Base-by-base conservation (phyloP, 1,139 yeast species). In the Pichia sp. region DNA sequence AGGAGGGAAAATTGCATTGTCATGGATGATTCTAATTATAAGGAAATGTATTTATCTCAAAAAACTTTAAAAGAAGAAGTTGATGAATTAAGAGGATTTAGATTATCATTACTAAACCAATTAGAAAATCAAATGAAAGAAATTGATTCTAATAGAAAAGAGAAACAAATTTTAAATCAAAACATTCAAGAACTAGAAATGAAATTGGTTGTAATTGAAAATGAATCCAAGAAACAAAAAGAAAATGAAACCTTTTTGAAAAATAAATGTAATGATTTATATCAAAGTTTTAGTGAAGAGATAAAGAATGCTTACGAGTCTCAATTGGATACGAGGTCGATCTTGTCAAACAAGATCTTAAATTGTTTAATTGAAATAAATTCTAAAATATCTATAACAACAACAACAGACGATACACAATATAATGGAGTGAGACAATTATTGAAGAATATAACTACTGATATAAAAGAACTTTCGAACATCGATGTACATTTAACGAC, bases 11-110 rank as follows among this genome's bases (percentile, higher is more conserved):
- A 89, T 1, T 48, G 55, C 30, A 72, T 83, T 18, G 81, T 70
- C 61, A 64, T 83, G 72, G 79, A 79, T 56, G 79, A 78, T 44
- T 72, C 68, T 7, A 81, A 81, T 58, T 81, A 81, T 57, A 73
- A 74, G 45, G 74, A 72, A 36, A 54, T 82, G 35, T 69, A 75
- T 50, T 69, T 68, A 48, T 74, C 72, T 47, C 62, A 72, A 27
- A 76, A 74, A 51, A 74, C 69, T 49, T 66, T 68, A 44, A 73
- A 70, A 43, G 71, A 71, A 5, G 78, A 75, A 54, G 64, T 72
- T 7, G 69, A 68, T 36, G 80, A 76, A 53, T 60, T 66, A 25
- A 35, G 50, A 9, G 44, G 43, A 3, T 47, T 48, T 31, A 42
- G 44, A 41, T 29, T 30, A 26, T 36, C 55, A 35, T 64, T 47